Conservation (phyloP, 73 alveolate species). For the Symbiodinium pilosum region DNA sequence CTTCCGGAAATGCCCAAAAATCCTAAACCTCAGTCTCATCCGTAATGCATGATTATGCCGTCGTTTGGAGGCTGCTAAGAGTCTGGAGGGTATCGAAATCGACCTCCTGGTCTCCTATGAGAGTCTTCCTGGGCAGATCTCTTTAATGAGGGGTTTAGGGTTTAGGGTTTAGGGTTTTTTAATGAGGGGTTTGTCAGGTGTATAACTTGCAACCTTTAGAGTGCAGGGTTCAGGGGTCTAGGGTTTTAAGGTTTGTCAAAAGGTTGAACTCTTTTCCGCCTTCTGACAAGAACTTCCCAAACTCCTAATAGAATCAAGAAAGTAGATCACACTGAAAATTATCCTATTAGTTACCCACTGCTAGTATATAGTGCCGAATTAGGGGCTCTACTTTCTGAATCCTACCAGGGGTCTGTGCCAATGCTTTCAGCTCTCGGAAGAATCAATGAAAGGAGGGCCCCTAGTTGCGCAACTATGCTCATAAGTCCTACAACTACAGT, state of each 20-base stretch:
- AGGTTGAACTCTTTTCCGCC: no score
- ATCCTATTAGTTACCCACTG: no score
- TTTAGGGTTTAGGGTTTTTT: not conserved
- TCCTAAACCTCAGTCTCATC: not conserved
- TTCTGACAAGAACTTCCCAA: no score
- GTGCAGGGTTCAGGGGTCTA: not conserved
- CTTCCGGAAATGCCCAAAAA: not conserved
- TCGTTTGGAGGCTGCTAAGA: not conserved
- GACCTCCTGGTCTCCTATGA: conserved; percentile 20
- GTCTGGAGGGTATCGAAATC: conserved; percentile 51
- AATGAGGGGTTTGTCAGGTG: not conserved
- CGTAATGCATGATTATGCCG: not conserved
- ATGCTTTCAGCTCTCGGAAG: no score
- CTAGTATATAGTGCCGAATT: no score
- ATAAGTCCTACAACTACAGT: no score
- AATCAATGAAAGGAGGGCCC: no score
- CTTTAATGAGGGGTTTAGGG: not conserved
- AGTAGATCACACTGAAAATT: no score
- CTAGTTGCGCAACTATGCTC: no score
- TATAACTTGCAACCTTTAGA: not conserved
- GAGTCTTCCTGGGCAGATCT: not conserved
- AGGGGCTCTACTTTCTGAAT: no score
- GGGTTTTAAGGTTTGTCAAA: not conserved
- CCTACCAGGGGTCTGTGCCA: no score
- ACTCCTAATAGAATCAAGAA: no score